phyloP scores from a whole-genome alignment of 2,329 filamentous ascomycete species.

The Phoma sp. region DNA sequence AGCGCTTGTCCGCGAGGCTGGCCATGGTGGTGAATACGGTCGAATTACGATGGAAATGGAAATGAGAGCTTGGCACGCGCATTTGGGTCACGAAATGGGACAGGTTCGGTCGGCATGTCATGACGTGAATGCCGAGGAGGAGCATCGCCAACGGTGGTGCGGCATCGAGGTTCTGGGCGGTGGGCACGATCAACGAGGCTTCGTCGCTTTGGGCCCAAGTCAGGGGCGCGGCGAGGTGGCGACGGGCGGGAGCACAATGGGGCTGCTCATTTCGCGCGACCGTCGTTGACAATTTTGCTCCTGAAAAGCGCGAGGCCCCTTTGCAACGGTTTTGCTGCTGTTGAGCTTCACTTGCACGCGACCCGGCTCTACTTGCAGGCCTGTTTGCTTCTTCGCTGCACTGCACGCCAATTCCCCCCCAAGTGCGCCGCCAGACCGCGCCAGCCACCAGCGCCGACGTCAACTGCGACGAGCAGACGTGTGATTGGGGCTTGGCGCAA shows the following conservation, averaged over 20 bases:
- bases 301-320: conserved; percentile 19
- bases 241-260: conserved; percentile 14
- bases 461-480: conserved; percentile 10
- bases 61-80: conserved; percentile 1
- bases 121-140: conserved; percentile 14
- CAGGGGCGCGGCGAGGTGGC: conserved; percentile 13
- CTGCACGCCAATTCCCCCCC: background rate
- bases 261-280: conserved; percentile 17
- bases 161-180: conserved; percentile 19
- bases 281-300: conserved; percentile 16
- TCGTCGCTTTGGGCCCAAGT: conserved; percentile 16
- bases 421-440: background rate
- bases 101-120: conserved; percentile 2
- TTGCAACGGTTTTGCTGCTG: conserved; percentile 10
- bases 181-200: conserved; percentile 15
- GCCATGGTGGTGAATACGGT: background rate
- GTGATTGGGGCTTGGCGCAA: conserved; percentile 18
- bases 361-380: background rate
- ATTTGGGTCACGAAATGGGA: background rate
- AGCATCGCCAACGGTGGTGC: conserved; percentile 15
- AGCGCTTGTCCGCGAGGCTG: background rate
- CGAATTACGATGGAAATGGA: background rate
- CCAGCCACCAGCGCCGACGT: conserved; percentile 11
- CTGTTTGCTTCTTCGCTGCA: background rate
- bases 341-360: conserved; percentile 14